These are phyloP conservation scores for Backusella circina DNA, from an alignment of 192 early-diverging fungal genomes.

Conservation along the genomic window DNA sequence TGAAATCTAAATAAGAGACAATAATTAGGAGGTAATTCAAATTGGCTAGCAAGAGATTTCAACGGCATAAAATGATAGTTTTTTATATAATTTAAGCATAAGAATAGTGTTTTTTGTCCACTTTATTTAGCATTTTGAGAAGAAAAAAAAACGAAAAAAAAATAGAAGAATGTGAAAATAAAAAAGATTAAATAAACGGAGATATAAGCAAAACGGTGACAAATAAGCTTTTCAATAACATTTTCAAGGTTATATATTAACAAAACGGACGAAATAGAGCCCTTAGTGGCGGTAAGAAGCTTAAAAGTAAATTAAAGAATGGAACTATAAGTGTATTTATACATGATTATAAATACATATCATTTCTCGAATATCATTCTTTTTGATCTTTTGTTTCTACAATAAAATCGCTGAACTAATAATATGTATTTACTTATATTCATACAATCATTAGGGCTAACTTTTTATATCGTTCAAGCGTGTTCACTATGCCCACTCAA, in stretches of 20 bases:
- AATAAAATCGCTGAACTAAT: not conserved
- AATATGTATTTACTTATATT: not conserved
- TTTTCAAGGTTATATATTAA: not conserved
- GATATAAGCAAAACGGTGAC: not conserved
- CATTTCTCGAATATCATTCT: not conserved
- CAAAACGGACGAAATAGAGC: not conserved
- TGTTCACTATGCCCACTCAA: not conserved
- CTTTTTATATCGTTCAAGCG: not conserved
- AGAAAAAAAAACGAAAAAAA: not conserved
- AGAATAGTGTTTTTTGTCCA: not conserved
- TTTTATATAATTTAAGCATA: not conserved
- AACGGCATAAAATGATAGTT: too few species aligned
- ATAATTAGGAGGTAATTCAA: too few species aligned
- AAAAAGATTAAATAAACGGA: not conserved
- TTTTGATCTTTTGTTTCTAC: not conserved
- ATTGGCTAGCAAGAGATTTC: too few species aligned
- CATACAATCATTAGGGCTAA: not conserved
- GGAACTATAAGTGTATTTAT: not conserved
- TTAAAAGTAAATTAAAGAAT: not conserved
- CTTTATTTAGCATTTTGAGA: not conserved
- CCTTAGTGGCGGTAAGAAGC: not conserved
- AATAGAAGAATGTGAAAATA: not conserved
- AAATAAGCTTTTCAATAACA: not conserved
- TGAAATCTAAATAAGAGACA: not conserved
- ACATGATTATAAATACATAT: not conserved